phyloP scores from a whole-genome alignment of 352 stramenopile genomes.

The Phytophthora lateralis region DNA sequence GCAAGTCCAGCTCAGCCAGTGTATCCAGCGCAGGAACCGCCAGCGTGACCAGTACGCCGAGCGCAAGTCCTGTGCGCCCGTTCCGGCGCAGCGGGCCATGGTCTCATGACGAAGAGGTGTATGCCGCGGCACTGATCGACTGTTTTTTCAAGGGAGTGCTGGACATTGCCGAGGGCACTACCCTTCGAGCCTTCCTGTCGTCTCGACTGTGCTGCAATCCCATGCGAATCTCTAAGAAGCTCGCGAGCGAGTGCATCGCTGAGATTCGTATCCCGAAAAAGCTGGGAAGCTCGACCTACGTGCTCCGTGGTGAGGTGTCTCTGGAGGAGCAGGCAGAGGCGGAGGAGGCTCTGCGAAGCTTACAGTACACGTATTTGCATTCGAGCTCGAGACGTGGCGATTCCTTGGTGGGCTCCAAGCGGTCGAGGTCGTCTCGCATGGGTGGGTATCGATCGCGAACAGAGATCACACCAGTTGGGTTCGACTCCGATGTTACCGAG shows the following conservation, averaged over 20 bases:
- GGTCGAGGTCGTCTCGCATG: constrained; percentile 22
- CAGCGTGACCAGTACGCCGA: constrained; percentile 28
- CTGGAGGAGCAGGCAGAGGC: constrained; percentile 38
- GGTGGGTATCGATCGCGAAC: constrained; percentile 1
- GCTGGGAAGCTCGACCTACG: constrained; percentile 67
- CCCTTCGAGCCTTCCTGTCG: constrained; percentile 65
- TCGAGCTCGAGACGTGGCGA: constrained; percentile 18
- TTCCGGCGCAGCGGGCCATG: constrained; percentile 69
- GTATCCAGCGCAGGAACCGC: constrained; percentile 31
- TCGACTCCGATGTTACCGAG: constrained; percentile 27
- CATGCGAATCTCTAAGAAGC: constrained; percentile 83
- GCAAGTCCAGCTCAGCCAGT: constrained; percentile 36
- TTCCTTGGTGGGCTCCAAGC: constrained; percentile 17
- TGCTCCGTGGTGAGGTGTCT: constrained; percentile 42
- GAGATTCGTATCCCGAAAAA: constrained; percentile 79
- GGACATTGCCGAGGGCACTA: constrained; percentile 65
- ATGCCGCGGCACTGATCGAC: constrained; percentile 66
- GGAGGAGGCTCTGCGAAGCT: constrained; percentile 44
- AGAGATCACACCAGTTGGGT: constrained; percentile 2
- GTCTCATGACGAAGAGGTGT: constrained; percentile 75
- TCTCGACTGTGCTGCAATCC: constrained; percentile 71
- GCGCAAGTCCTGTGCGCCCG: constrained; percentile 24
- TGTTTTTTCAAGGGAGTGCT: constrained; percentile 72
- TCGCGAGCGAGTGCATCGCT: constrained; percentile 68
- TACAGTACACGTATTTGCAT: constrained; percentile 49